Evolutionary conservation across 495 filamentous ascomycete genomes (phyloP).

Genomic region (Entonaema liquescens): DNA sequence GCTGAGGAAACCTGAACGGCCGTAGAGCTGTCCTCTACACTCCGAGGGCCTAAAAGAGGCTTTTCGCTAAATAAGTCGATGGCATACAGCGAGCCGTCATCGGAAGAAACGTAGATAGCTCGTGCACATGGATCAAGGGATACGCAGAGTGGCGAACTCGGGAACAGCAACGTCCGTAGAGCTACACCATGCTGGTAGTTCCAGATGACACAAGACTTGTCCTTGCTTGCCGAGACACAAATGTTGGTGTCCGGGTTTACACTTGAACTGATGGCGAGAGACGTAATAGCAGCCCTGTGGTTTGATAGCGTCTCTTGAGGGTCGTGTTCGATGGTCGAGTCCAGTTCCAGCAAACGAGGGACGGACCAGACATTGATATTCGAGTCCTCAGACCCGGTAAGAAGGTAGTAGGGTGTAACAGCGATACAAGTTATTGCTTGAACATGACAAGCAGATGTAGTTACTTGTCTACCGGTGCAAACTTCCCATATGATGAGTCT

Average conservation of each 20-base stretch:
- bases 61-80: conserved; percentile 74
- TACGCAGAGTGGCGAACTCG: conserved; percentile 73
- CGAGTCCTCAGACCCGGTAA: conserved; percentile 89
- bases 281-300: conserved; percentile 81
- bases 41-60: conserved; percentile 64
- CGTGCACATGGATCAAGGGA: conserved; percentile 84
- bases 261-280: conserved; percentile 72
- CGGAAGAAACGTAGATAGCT: conserved; percentile 81
- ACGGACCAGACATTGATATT: conserved; percentile 92
- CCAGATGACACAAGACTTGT: conserved; percentile 87
- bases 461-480: conserved; percentile 85
- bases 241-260: conserved; percentile 71
- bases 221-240: conserved; percentile 78
- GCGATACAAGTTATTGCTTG: conserved; percentile 82
- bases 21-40: conserved; percentile 58
- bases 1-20: conserved; percentile 65
- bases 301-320: conserved; percentile 76
- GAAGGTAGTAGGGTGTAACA: conserved; percentile 76
- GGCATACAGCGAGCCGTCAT: conserved; percentile 84
- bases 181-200: conserved; percentile 80
- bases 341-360: conserved; percentile 69
- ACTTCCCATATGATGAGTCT: conserved; percentile 95
- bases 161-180: conserved; percentile 81
- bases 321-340: conserved; percentile 60
- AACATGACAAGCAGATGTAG: conserved; percentile 87